These are phyloP conservation scores for Coemansia reversa DNA, from an alignment of 192 early-diverging fungal genomes.

Conservation along the genomic window DNA sequence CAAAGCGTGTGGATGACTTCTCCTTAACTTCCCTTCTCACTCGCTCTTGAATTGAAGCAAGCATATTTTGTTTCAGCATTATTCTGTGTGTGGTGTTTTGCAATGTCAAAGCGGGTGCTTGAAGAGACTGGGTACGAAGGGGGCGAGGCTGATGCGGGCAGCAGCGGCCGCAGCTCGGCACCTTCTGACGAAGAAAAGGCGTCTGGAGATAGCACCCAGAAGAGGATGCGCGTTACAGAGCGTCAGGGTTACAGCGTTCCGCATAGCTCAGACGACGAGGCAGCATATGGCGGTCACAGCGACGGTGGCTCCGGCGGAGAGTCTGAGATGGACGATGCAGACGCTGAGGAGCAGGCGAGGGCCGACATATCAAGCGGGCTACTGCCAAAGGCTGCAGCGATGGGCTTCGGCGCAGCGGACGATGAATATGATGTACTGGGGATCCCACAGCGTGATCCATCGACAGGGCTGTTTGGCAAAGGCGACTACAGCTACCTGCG, in stretches of 20 bases:
- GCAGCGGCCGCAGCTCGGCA: constrained; percentile 1
- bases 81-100: background rate
- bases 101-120: constrained; percentile 17
- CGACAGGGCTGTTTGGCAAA: constrained; percentile 62
- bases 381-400: constrained; percentile 29
- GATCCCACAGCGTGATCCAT: constrained; percentile 32
- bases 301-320: constrained; percentile 3
- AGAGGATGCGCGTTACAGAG: constrained; percentile 11
- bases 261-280: constrained; percentile 21
- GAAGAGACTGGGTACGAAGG: constrained; percentile 10
- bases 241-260: constrained; percentile 21
- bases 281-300: constrained; percentile 2
- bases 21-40: background rate
- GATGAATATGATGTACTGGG: constrained; percentile 46
- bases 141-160: constrained; percentile 10
- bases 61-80: background rate
- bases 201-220: background rate
- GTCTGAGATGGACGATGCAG: constrained; percentile 12
- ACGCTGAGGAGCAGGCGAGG: constrained; percentile 26
- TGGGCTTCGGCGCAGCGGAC: constrained; percentile 14
- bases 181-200: background rate
- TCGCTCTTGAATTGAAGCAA: background rate
- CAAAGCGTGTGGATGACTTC: background rate
- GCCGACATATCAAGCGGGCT: constrained; percentile 29
- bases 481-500: constrained; percentile 74